Evolutionary conservation across 805 yeast genomes (phyloP), one percentile per base, ranked within the genome.

Genomic region (Lipomyces lipofer): DNA sequence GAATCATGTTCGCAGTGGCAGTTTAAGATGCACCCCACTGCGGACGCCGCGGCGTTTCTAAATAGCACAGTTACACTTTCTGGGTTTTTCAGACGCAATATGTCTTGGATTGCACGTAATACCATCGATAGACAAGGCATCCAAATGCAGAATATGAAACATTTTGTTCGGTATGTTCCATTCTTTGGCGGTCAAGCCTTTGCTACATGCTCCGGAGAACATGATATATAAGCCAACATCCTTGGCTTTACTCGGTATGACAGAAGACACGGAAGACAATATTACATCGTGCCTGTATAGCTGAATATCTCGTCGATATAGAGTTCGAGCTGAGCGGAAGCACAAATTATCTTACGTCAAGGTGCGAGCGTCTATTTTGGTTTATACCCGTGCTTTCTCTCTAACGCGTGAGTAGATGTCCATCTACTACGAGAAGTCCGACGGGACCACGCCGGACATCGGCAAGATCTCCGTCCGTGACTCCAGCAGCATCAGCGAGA

Each of bases 401-500:
- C 40, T 36, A 19, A 36, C 27, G 25, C n/a, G 10, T 36, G 24
- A 36, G 1, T 19, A 36, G 40, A 36, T 36, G 40, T 10, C 40
- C 13, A 36, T 36, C 24, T 36, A 17, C 27, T 17, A 36, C 22
- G 24, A 36, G n/a, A 36, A 36, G 25, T 36, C 40, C 22, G 12
- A 36, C 22, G 40, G 17, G 9, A n/a, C 21, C 13, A 36, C 10
- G 25, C 40, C 40, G 17, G 25, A 19, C 22, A 36, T 36, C 13
- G 40, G 40, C 24, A 15, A 15, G 27, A 19, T 36, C 27, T 36
- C 40, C 5, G 40, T 36, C 40, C 40, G 13, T 36, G 40, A 36
- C 19, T 36, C 40, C 24, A 36, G n/a, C 25, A 36, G 40, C 40
- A 19, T 36, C 40, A 36, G 6, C 17, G 40, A 42, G 30, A 42